Percentiles rank a stretch among this genome's conserved stretches.
phyloP scores from a whole-genome alignment of 2,329 filamentous ascomycete species.

The Whalleya microplaca region DNA sequence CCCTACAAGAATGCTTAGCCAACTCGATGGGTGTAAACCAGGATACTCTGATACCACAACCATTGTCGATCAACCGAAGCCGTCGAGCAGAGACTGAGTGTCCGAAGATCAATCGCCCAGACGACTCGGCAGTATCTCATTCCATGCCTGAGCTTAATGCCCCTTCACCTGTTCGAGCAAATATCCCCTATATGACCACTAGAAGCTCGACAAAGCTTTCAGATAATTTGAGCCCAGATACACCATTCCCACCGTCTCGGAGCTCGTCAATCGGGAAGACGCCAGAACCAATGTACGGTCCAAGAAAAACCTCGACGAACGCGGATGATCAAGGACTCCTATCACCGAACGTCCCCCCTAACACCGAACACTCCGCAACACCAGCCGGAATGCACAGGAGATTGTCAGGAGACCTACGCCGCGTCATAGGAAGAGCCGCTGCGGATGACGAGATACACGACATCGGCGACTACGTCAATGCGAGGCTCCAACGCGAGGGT shows the following conservation, averaged over 20 bases:
- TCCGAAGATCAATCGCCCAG: background rate
- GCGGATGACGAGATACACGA: background rate
- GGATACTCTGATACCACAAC: slow-evolving; percentile 14
- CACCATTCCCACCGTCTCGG: slow-evolving; percentile 1
- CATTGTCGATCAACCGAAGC: slow-evolving; percentile 8
- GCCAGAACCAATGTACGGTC: slow-evolving; percentile 3
- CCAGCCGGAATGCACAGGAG: background rate
- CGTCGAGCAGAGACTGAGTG: background rate
- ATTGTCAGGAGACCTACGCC: background rate
- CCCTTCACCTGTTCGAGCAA: background rate
- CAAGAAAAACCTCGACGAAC: background rate
- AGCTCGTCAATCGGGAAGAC: slow-evolving; percentile 18
- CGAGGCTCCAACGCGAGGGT: background rate
- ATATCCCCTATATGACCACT: background rate
- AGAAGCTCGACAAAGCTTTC: background rate
- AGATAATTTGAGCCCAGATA: background rate
- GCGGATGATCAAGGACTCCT: background rate
- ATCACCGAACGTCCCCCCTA: background rate
- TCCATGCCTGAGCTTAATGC: background rate
- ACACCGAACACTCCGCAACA: background rate
- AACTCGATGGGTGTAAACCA: background rate
- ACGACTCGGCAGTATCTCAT: background rate
- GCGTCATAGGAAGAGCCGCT: background rate
- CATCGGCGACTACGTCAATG: too few relatives aligned
- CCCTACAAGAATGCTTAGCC: slow-evolving; percentile 15